Base-by-base conservation (phyloP, 495 filamentous ascomycete species). In the Massariosphaeria phaeospora region DNA sequence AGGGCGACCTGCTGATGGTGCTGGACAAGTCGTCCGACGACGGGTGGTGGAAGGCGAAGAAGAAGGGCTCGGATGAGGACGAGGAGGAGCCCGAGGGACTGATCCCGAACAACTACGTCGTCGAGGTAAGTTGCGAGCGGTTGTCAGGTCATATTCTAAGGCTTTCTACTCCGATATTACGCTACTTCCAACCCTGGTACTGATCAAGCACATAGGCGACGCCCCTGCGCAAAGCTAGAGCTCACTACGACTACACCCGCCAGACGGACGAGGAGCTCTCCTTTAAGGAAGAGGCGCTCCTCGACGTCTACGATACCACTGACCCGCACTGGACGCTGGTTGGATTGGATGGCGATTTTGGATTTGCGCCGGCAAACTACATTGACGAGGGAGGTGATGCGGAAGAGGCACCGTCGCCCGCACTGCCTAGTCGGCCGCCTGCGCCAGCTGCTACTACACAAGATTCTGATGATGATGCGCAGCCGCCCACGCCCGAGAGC, bases 181-280 rank as follows among this genome's bases (percentile, higher is more conserved):
- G n/a, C 15, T 3, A 2, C 6, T 21, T 4, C 17, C 17, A 40
- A 21, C 27, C 33, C 15, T 6, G 21, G 13, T 12, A 18, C 55
- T 59, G 31, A 59, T 35, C 31, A 36, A 20, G 12, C 25, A 0
- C 10, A 1, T 35, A 65, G 65, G 69, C 68, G 41, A 64, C 62
- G 75, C 86, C 93, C 17, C 73, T 77, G 48, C 75, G 81, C 43
- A 73, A 83, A 52, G 91, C 89, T 18, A 88, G 85, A 70, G 87
- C 91, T 35, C 79, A 97, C 30, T 99, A 91, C 73, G 94, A 97
- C 67, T 99, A 99, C 70, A 88, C 86, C 30, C 79, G 89, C 48
- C 93, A 99, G 72, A 99, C 93, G 41, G 94, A 99, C 66, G 93
- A 97, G 69, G 93, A 99, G 72, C 76, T 99, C 23, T 96, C 91